Evolutionary conservation across 768 basidiomycete species (phyloP), one percentile per base, ranked within the genome.

Genomic region (Daedalea quercina): DNA sequence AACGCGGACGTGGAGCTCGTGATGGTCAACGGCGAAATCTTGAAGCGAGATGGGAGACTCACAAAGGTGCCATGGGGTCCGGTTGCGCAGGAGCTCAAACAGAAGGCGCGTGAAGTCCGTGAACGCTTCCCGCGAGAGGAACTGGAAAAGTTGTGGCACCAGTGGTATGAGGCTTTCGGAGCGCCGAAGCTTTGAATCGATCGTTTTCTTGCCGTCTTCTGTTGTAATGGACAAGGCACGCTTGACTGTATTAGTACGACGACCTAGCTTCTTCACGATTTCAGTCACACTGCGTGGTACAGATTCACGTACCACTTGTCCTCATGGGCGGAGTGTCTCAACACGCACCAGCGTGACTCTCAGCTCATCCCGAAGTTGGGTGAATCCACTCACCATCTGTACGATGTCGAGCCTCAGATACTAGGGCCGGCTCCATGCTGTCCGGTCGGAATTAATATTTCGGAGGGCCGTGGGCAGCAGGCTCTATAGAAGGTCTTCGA

Each of bases 1-100:
- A 60, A 58, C 46, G 63, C 60, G 25, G 67, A 68, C 53, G 56
- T 68, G 44, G 65, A 67, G 52, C 51, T 50, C 23, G 67, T 68
- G n/a, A 45, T 68, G 3, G 64, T 68, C 9, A 54, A 67, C 25
- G 67, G 67, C 9, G 66, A 68, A 47, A 46, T 67, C 17, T 58
- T 68, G 44, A 68, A 68, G 53, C 51, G 56, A 12, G 55, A 55
- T n/a, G 58, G 62, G 6, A 62, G 57, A 25, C 57, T 68, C 15
- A 60, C 60, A 13, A 58, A 57, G 43, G 46, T 54, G 13, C 46
- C 52, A 2, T 68, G 67, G 67, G 54, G 35, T 2, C 55, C 58
- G 7, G 61, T 67, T 3, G 67, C 61, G 26, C 52, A 37, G 42
- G 60, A 63, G 52, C 49, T 68, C 47, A 57, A 52, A 53, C 24